A percentile compares a stretch with the other conserved stretches of the same genome.
Evolutionary conservation across 306 rosid genomes (phyloP).

Genomic region (Abrus precatorius): DNA sequence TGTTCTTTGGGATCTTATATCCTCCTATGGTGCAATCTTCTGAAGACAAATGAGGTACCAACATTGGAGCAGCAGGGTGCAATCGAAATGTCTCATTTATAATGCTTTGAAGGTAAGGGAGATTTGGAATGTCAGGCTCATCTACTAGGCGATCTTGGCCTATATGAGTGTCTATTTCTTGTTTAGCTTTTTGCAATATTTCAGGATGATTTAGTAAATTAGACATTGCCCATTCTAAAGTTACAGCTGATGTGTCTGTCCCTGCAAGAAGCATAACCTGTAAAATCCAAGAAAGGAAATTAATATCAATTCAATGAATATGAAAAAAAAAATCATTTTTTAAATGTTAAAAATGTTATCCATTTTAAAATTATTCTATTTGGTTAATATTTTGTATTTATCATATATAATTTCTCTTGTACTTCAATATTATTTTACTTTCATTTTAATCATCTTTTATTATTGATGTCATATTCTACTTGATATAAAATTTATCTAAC

Average conservation of each 20-base stretch:
- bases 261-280: constrained; percentile 16
- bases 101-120: constrained; percentile 17
- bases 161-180: neutral
- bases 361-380: too few relatives aligned
- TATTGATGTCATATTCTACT: too few relatives aligned
- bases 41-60: constrained; percentile 20
- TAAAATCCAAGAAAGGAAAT: neutral
- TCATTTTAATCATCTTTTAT: too few relatives aligned
- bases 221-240: constrained; percentile 29
- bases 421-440: too few relatives aligned
- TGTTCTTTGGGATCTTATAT: neutral
- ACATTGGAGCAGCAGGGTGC: constrained; percentile 10
- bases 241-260: constrained; percentile 2
- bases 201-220: constrained; percentile 23
- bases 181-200: constrained; percentile 1
- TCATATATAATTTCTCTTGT: too few relatives aligned
- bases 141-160: neutral
- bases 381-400: too few relatives aligned
- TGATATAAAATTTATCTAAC: too few relatives aligned
- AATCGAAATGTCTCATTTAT: constrained; percentile 13
- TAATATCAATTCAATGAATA: neutral
- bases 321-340: neutral
- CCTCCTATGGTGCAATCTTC: constrained; percentile 6
- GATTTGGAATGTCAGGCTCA: neutral
- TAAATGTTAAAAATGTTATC: too few relatives aligned